phyloP scores from a whole-genome alignment of 129 eudicot genomes.

The Calendula officinalis region DNA sequence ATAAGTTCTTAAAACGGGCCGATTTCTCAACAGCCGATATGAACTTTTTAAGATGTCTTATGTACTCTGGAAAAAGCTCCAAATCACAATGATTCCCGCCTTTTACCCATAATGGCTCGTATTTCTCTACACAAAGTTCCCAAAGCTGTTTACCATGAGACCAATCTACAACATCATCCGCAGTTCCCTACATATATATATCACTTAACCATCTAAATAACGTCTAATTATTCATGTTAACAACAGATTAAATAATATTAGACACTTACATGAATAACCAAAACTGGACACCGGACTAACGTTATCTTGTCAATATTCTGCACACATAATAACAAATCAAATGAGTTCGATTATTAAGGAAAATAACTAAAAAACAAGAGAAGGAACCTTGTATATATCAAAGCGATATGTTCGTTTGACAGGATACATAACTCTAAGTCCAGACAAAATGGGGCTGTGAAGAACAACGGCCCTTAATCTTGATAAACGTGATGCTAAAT shows the following conservation, averaged over 20 bases:
- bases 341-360: not conserved
- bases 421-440: slow-evolving; percentile 97
- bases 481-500: slow-evolving; percentile 73
- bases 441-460: slow-evolving; percentile 92
- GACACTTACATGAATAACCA: slow-evolving; percentile 88
- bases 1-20: slow-evolving; percentile 41
- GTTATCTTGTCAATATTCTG: slow-evolving; percentile 96
- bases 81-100: slow-evolving; percentile 95
- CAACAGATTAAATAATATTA: not conserved
- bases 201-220: not conserved
- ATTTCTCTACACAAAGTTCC: slow-evolving; percentile 87
- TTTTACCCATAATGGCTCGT: slow-evolving; percentile 89
- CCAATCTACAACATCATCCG: slow-evolving; percentile 95
- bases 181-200: slow-evolving; percentile 62
- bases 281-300: slow-evolving; percentile 65
- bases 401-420: slow-evolving; percentile 93
- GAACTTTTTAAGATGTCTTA: slow-evolving; percentile 82
- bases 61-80: slow-evolving; percentile 87
- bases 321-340: slow-evolving; percentile 14
- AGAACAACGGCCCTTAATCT: slow-evolving; percentile 91
- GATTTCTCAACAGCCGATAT: slow-evolving; percentile 73
- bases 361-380: not conserved
- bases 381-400: slow-evolving; percentile 84
- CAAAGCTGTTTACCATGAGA: slow-evolving; percentile 92
- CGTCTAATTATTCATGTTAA: slow-evolving; percentile 1